Base-by-base conservation (phyloP, 495 filamentous ascomycete species). In the Lasiosphaeris hirsuta region DNA sequence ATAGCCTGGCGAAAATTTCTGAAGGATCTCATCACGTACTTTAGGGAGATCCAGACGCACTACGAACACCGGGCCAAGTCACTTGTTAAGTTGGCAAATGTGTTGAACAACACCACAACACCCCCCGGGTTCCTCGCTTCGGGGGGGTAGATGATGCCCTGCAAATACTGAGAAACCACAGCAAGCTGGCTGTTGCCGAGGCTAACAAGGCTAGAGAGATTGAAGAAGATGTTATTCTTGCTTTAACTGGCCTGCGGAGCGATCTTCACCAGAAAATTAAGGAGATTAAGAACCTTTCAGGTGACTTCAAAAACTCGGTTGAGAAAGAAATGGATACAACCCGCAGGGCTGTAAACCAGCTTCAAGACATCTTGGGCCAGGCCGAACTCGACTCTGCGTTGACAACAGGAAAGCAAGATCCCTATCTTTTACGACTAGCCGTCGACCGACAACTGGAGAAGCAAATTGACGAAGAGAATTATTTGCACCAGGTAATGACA, bases 401-500 rank as follows among this genome's bases (percentile, higher is more conserved):
- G 54, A 85, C 86, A 9, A 84, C 85, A 3, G 92, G 92, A 15
- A 96, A 94, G 72, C 86, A 86, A 14, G 94, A 98, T 68, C 94
- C 94, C 15, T 97, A 91, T 66, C 82, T 98, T 15, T 74, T 96
- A 60, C 86, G 86, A 50, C 75, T 97, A 36, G 82, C 80, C 39
- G 92, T 96, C 0, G 93, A 97, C 69, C 82, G 86, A 30, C 91
- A 96, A 71, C 76, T 98, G 18, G 92, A 93, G 64, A 87, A 82
- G 62, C 94, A 97, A 67, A 86, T 98, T 42, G 90, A 96, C 66
- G 94, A 98, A 65, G 94, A 98, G 71, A 98, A 97, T 63, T 97
- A 97, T 64, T 67, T 97, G 40, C 94, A 97, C 67, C 81, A 92
- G 76, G 92, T 95, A 78, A 10, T 36, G 13, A 39, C 3, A 49